These are phyloP conservation scores for Salix udensis DNA, from an alignment of 345 rosid species.

Conservation along the genomic window DNA sequence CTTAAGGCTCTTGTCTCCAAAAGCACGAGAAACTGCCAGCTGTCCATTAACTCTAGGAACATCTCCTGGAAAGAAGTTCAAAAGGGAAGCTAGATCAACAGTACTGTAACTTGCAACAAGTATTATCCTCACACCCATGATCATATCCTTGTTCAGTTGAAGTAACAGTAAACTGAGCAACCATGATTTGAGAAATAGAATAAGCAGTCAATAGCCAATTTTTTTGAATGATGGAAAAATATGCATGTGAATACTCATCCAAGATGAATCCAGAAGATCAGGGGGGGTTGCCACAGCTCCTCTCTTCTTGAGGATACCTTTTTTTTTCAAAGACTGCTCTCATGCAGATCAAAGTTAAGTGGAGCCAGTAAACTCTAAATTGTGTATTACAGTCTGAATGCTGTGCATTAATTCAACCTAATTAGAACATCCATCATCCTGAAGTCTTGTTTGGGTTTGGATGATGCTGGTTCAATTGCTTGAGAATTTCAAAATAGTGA, in stretches of 20 bases:
- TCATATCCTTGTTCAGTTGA: background rate
- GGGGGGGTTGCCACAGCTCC: background rate
- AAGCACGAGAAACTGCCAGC: slow-evolving; percentile 74
- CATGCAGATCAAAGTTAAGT: background rate
- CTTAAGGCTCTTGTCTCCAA: slow-evolving; percentile 73
- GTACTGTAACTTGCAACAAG: background rate
- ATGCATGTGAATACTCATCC: background rate
- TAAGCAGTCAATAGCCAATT: background rate
- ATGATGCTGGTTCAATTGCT: background rate
- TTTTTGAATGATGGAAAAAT: background rate
- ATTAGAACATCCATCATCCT: background rate
- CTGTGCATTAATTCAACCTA: background rate
- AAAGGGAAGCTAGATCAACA: background rate
- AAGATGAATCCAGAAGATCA: background rate
- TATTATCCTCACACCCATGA: too few species aligned
- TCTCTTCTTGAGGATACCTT: background rate
- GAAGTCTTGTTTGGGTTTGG: background rate
- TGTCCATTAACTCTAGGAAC: slow-evolving; percentile 77
- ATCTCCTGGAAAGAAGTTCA: slow-evolving; percentile 47
- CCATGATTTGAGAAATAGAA: too few species aligned
- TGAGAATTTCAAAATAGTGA: background rate
- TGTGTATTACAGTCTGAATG: background rate
- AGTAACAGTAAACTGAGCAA: background rate
- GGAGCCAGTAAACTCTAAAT: background rate
- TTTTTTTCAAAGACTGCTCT: background rate